Percentiles rank a stretch among this genome's conserved stretches.
Evolutionary conservation across 2,329 filamentous ascomycete genomes (phyloP).

Genomic region (Pseudogymnoascus sp.): DNA sequence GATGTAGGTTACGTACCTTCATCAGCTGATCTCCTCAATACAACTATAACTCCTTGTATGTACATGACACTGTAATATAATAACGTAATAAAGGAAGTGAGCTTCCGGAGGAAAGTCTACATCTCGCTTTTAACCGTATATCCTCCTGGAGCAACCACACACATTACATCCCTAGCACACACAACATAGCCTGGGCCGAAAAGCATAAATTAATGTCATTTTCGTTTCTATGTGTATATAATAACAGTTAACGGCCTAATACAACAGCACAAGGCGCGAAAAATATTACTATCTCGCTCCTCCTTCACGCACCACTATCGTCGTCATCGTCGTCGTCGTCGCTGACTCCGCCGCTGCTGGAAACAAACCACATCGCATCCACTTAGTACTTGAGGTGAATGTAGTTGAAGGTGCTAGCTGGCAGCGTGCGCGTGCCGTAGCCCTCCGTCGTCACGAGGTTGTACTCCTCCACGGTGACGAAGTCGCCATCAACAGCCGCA

Average conservation of each 20-base stretch:
- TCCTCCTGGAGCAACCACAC: no score
- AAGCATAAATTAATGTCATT: slow-evolving; percentile 5
- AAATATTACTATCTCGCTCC: background rate
- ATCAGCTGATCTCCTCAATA: background rate
- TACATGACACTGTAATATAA: background rate
- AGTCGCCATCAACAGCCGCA: background rate
- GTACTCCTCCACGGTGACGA: background rate
- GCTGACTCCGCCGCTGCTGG: background rate
- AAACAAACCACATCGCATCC: background rate
- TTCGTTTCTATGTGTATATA: background rate
- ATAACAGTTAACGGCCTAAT: background rate
- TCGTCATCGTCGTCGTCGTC: background rate
- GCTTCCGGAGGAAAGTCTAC: no score
- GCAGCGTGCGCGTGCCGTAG: background rate
- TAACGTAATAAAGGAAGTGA: no score
- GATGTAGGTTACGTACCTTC: background rate
- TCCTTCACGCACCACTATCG: background rate
- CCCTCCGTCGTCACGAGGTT: background rate
- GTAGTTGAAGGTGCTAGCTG: background rate
- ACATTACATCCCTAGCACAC: background rate
- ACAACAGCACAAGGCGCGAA: background rate
- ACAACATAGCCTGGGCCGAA: background rate
- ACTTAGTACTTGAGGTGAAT: background rate
- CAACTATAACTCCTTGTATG: background rate
- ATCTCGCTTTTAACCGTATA: no score